These are phyloP conservation scores for Daldinia caldariorum DNA, from an alignment of 495 filamentous ascomycete genomes.

Conservation along the genomic window DNA sequence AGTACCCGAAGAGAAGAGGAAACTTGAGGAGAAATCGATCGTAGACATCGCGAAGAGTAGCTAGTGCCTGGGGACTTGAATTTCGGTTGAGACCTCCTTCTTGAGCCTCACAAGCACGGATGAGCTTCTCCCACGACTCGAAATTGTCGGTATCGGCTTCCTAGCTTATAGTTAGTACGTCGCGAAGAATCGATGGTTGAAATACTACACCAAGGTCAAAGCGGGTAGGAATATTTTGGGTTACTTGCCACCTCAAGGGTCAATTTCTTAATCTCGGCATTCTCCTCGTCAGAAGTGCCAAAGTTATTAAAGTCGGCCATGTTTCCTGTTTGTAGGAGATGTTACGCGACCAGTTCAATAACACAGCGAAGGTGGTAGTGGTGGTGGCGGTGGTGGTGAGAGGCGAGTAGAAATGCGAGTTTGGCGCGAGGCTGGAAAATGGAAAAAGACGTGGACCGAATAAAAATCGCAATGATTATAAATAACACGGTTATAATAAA, in stretches of 20 bases:
- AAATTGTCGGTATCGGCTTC: slow-evolving; percentile 88
- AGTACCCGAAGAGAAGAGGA: slow-evolving; percentile 95
- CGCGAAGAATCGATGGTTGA: slow-evolving; percentile 5
- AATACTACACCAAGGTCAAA: neutral
- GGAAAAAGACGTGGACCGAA: slow-evolving; percentile 7
- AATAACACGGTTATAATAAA: slow-evolving; percentile 10
- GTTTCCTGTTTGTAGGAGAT: slow-evolving; percentile 21
- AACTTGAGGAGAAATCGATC: slow-evolving; percentile 96
- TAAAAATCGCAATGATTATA: slow-evolving; percentile 17
- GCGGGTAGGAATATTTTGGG: neutral
- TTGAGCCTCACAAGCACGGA: slow-evolving; percentile 80
- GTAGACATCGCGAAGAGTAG: slow-evolving; percentile 82
- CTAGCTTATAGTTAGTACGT: slow-evolving; percentile 46
- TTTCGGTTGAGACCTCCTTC: slow-evolving; percentile 97
- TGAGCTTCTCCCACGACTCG: slow-evolving; percentile 93
- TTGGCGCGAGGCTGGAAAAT: slow-evolving; percentile 31
- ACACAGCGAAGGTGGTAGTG: slow-evolving; percentile 7
- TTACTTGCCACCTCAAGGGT: slow-evolving; percentile 78
- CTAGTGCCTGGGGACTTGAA: slow-evolving; percentile 92
- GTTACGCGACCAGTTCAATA: slow-evolving; percentile 10
- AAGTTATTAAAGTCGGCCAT: slow-evolving; percentile 67
- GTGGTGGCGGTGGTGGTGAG: no score
- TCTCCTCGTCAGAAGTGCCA: slow-evolving; percentile 84
- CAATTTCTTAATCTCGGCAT: slow-evolving; percentile 82
- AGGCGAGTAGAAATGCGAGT: neutral